Conservation (phyloP, 2,329 filamentous ascomycete genomes). For the Chaetoscypha palmicola region DNA sequence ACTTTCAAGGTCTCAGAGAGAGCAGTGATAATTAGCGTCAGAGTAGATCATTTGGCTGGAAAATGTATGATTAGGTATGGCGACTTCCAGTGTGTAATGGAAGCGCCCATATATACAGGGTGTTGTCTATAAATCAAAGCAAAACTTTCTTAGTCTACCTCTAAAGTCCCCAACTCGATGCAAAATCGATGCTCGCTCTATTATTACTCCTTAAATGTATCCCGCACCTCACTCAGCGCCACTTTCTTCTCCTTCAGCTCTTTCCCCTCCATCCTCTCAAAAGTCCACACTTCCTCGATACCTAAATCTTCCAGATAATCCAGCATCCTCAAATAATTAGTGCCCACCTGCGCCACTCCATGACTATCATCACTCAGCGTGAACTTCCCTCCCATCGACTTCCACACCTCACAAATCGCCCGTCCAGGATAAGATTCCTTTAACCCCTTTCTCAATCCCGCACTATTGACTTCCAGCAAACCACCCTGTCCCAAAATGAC, state of each 20-base stretch:
- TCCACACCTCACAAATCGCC: slow-evolving; percentile 70
- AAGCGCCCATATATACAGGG: too few species aligned
- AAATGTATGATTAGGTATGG: too few species aligned
- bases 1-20: too few species aligned
- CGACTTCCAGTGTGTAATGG: too few species aligned
- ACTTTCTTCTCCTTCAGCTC: slow-evolving; percentile 12
- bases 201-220: slow-evolving; percentile 18
- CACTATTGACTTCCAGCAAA: slow-evolving; percentile 83
- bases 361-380: slow-evolving; percentile 95
- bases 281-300: slow-evolving; percentile 49
- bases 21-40: too few species aligned
- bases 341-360: slow-evolving; percentile 76
- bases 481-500: slow-evolving; percentile 68
- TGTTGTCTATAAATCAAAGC: too few species aligned
- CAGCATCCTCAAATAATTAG: slow-evolving; percentile 68
- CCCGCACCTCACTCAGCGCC: slow-evolving; percentile 16
- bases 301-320: slow-evolving; percentile 62
- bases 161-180: too few species aligned
- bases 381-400: slow-evolving; percentile 68
- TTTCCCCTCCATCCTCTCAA: slow-evolving; percentile 12
- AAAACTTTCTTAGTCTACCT: too few species aligned
- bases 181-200: too few species aligned
- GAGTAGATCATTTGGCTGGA: too few species aligned
- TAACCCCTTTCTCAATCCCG: slow-evolving; percentile 81
- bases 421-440: slow-evolving; percentile 80